phyloP scores from a whole-genome alignment of 352 stramenopile species.

The Phytopythium litorale region DNA sequence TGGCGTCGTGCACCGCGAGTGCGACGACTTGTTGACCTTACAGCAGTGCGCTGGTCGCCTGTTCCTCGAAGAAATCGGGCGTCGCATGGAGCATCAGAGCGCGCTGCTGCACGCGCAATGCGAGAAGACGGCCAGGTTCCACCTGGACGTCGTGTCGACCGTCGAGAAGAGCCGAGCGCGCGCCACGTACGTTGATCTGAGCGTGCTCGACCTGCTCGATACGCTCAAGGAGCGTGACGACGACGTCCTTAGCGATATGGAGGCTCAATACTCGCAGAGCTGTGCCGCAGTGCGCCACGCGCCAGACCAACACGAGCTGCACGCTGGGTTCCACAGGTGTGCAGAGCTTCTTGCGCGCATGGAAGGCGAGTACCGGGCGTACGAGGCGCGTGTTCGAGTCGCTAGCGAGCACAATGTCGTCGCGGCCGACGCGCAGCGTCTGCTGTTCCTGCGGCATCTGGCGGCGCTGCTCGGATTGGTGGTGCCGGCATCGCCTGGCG shows the following conservation, averaged over 20 bases:
- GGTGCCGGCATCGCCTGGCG: constrained; percentile 3
- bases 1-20: constrained; percentile 40
- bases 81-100: constrained; percentile 53
- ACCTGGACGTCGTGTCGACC: constrained; percentile 37
- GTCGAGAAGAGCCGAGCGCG: constrained; percentile 56
- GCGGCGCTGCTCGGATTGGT: constrained; percentile 45
- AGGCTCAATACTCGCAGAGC: constrained; percentile 41
- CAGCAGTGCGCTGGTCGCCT: constrained; percentile 45
- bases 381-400: constrained; percentile 40
- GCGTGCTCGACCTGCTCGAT: constrained; percentile 67
- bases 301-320: constrained; percentile 51
- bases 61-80: constrained; percentile 59
- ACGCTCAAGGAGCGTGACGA: constrained; percentile 75
- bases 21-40: constrained; percentile 38
- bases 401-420: constrained; percentile 52
- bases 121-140: constrained; percentile 66
- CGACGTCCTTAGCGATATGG: constrained; percentile 32
- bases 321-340: constrained; percentile 48
- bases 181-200: constrained; percentile 63
- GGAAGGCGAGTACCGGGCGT: constrained; percentile 75
- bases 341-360: constrained; percentile 58
- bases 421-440: constrained; percentile 40
- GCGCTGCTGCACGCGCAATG: constrained; percentile 45
- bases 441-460: constrained; percentile 39
- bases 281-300: constrained; percentile 69